Base-by-base conservation (phyloP, 2,329 filamentous ascomycete species). In the Exophiala oligosperma region DNA sequence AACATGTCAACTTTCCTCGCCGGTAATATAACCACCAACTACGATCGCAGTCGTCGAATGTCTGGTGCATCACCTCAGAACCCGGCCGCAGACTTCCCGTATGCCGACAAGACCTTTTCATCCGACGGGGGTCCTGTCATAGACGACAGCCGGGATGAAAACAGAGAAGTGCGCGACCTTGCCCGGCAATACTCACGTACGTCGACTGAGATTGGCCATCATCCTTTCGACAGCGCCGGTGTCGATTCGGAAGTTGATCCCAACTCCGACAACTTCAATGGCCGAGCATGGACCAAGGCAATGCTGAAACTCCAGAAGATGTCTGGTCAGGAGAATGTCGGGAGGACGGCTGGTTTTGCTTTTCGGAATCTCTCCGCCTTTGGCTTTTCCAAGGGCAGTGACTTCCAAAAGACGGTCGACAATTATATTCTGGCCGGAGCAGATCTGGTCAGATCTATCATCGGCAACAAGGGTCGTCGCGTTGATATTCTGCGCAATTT, bases 321-420 rank as follows among this genome's bases (percentile, higher is more conserved):
- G 21, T 49, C 54, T 1, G 61, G 61, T 28, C 61, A 61, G 32
- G 51, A 56, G 23, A 58, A 67, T 67, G 51, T 61, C 24, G 59
- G 67, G 64, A 32, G 73, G 17, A 71, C 68, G 1, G 69, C 72
- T 1, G 77, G 76, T 2, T 68, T 79, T 9, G 73, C 74, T 0
- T 79, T 79, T 61, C 72, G 72, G 35, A 72, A 78, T 29, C 67
- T 80, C 29, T 74, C 72, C 49, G 77, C 75, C 3, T 78, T 73
- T 54, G 78, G 77, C 0, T 75, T 74, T 61, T 70, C 76, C 32
- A 70, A 71, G 70, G 4, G 71, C 74, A 14, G 73, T 74, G 72
- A 80, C 62, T 78, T 76, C 56, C 74, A 80, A 65, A 73, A 73
- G 56, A 70, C 72, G 61, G 72, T 80, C 37, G 69, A 69, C 38